These are phyloP conservation scores for Vitis cinerea DNA, from an alignment of 164 flowering plant genomes.

Conservation along the genomic window DNA sequence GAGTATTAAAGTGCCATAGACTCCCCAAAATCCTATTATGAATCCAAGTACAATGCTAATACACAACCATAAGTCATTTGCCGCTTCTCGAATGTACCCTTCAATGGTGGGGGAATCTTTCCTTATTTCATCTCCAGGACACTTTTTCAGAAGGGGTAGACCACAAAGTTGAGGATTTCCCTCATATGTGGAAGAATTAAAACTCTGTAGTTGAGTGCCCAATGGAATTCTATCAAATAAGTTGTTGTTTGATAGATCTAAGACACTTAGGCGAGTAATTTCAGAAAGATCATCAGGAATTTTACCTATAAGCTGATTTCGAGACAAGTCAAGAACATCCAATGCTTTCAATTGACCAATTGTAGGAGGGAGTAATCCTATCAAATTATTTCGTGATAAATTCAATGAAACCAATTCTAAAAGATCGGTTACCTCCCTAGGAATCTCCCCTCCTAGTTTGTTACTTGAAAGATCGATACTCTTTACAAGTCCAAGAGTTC, in stretches of 20 bases:
- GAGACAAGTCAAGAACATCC: background rate
- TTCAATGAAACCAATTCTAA: background rate
- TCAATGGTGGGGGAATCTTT: background rate
- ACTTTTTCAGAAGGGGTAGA: background rate
- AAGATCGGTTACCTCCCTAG: conserved; percentile 13
- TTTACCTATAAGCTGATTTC: background rate
- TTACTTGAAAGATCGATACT: conserved; percentile 20
- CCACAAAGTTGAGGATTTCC: conserved; percentile 14
- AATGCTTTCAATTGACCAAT: background rate
- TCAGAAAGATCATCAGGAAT: background rate
- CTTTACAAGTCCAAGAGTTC: background rate
- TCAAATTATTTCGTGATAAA: background rate
- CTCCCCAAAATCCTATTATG: conserved; percentile 6
- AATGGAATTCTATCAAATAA: conserved; percentile 5
- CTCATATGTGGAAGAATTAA: background rate
- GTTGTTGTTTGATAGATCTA: conserved; percentile 2
- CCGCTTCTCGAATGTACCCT: background rate
- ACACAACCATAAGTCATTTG: background rate
- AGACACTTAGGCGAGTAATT: background rate
- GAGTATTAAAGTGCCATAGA: background rate
- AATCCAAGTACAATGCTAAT: background rate
- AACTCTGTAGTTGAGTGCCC: conserved; percentile 7
- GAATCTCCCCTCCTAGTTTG: conserved; percentile 12
- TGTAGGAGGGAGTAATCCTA: background rate
- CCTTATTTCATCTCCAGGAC: background rate